A percentile compares a stretch with the other conserved stretches of the same genome.
Conservation (phyloP, 371 early-diverging fungal species). For the Chytridium lagenaria region DNA sequence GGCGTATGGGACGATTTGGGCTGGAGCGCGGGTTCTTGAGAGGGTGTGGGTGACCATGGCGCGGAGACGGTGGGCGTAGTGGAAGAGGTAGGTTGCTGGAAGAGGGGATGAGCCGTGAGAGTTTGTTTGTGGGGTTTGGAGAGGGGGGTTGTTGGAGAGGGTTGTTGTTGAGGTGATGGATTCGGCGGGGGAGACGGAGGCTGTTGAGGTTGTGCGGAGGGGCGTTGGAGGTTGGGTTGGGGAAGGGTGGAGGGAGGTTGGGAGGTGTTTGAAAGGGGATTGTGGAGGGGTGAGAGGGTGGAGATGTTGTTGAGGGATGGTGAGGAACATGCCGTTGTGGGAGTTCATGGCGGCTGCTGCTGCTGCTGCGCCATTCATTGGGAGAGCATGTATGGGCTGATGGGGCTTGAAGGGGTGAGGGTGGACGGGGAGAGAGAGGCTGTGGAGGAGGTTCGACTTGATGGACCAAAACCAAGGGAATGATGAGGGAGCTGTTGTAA, state of each 20-base stretch:
- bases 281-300: constrained; percentile 14
- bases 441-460: not conserved
- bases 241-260: not conserved
- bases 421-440: constrained; percentile 13
- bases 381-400: constrained; percentile 19
- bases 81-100: constrained; percentile 11
- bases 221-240: constrained; percentile 2
- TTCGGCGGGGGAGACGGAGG: constrained; percentile 13
- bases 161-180: not conserved
- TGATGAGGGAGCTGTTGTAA: constrained; percentile 8
- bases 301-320: constrained; percentile 15
- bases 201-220: not conserved
- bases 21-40: not conserved
- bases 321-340: constrained; percentile 9
- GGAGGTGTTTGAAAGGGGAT: constrained; percentile 9
- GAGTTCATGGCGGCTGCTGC: not conserved
- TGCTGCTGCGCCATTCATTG: constrained; percentile 4
- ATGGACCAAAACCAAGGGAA: constrained; percentile 6
- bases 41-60: constrained; percentile 8
- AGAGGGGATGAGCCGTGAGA: not conserved
- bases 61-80: constrained; percentile 17
- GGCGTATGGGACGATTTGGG: constrained; percentile 6
- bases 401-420: constrained; percentile 5
- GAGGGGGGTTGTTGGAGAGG: not conserved
- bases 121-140: constrained; percentile 4